Base-by-base conservation (phyloP, 306 rosid species). In the Malus sylvestris region DNA sequence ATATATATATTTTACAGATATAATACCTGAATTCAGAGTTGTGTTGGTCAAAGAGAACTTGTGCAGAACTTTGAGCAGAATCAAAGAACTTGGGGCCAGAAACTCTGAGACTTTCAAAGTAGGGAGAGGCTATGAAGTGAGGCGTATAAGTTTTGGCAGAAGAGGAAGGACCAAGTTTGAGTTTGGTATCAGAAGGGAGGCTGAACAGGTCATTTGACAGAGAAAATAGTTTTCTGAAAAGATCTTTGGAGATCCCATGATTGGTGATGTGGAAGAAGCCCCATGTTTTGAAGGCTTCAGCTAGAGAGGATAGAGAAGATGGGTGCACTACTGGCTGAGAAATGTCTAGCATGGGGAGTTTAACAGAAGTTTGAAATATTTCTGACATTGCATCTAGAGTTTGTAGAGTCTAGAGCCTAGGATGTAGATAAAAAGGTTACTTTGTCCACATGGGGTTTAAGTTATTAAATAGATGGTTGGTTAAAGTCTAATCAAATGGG, bases 61-160 rank as follows among this genome's bases (percentile, higher is more conserved):
- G 79, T 52, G 91, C 86, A 80, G 97, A 92, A 76, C 25, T 79
- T 74, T 87, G 96, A 29, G 99, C 99, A 84, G 97, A 92, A 60
- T 57, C 85, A 68, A 80, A 85, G 75, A 88, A 92, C 78, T 90
- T 55, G 1, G 99, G 99, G 38, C 97, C 97, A 35, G 91, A 83
- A 79, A 95, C 84, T 78, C 93, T 67, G 67, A 95, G 93, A 83
- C 97, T 92, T 83, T 95, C 98, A 68, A 90, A 95, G 87, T 83
- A 95, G n/a, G 98, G 98, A 64, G 98, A 95, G 78, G 98, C 97
- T 83, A 95, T 89, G 89, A 95, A 95, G 30, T 88, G 97, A 71
- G 98, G 97, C 5, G 96, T 91, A 63, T 95, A 95, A 45, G 92
- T 83, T 81, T 87, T 92, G 32, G 86, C 8, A 63, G 96, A 81